Evolutionary conservation across 768 basidiomycete genomes (phyloP).

Genomic region (Suillus plorans): DNA sequence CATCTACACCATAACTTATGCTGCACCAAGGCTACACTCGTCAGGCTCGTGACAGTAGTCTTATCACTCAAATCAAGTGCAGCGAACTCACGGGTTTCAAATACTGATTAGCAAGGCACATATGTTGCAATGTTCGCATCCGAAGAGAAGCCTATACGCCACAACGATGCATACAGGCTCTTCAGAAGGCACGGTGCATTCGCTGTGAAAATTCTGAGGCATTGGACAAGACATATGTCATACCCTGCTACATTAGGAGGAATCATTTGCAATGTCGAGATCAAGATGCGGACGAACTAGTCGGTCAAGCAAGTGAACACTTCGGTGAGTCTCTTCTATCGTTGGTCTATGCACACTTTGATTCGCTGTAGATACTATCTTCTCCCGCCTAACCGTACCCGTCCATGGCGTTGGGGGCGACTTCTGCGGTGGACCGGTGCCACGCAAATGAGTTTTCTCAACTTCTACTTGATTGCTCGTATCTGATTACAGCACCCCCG

Average conservation of each 20-base stretch:
- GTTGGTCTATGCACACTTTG: background rate
- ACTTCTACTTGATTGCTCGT: background rate
- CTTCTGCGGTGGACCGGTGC: background rate
- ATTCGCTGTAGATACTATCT: background rate
- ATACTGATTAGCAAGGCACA: background rate
- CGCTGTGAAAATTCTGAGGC: background rate
- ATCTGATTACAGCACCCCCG: no score
- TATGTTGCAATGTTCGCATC: background rate
- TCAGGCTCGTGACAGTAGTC: background rate
- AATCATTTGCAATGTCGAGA: background rate
- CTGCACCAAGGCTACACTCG: background rate
- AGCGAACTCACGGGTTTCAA: background rate
- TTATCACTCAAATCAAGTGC: background rate
- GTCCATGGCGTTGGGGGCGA: background rate
- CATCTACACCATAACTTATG: background rate
- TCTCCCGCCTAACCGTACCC: background rate
- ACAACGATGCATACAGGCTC: no score
- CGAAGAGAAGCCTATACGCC: background rate
- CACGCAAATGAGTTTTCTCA: background rate
- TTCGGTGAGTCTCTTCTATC: background rate
- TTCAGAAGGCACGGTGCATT: background rate
- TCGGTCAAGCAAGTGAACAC: background rate
- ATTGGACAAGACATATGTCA: background rate
- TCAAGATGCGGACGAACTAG: background rate
- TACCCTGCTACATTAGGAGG: background rate